Base-by-base conservation (phyloP, 768 basidiomycete genomes). In the Tricholoma sp. region DNA sequence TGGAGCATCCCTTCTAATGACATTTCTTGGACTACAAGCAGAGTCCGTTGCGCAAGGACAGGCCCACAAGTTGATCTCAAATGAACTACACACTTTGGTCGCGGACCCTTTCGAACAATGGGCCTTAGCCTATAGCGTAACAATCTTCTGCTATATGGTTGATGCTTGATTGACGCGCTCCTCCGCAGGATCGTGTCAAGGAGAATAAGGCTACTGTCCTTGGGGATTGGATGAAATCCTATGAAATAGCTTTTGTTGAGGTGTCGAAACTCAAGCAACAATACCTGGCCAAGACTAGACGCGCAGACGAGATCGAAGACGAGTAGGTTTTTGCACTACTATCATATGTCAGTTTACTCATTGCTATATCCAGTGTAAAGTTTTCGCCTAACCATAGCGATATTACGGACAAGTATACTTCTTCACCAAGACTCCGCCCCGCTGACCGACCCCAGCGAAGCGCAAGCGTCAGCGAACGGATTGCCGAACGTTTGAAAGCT, bases 251-350 rank as follows among this genome's bases (percentile, higher is more conserved):
- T 0, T 81, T 86, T 24, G 76, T 69, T 18, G 86, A 89, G 53
- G 88, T 91, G 5, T 68, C 76, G 42, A 88, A 87, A 70, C 72
- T 94, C 59, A 93, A 90, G 71, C 80, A 85, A 52, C 77, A 82
- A 53, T 96, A 96, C 66, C 69, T 91, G 10, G 70, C 78, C 32
- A 96, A 94, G 70, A 86, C 82, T 0, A 82, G 91, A 53, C 81
- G 82, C 39, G 94, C 94, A 13, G 94, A 97, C 63, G 94, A 97
- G 66, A 87, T 88, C 7, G 93, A 93, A 68, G 94, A 97, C 68
- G 94, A 96, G 94, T 96, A 70, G 65, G 92, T 77, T 29, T 17
- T 31, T 3, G 4, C 17, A 9, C n/a, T 29, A 31, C 2, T 31
- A 37, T 59, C 57, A 45, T 29, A 5, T 54, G 31, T 39, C 20